Base-by-base conservation (phyloP, 345 rosid genomes). In the Salix dunnii region DNA sequence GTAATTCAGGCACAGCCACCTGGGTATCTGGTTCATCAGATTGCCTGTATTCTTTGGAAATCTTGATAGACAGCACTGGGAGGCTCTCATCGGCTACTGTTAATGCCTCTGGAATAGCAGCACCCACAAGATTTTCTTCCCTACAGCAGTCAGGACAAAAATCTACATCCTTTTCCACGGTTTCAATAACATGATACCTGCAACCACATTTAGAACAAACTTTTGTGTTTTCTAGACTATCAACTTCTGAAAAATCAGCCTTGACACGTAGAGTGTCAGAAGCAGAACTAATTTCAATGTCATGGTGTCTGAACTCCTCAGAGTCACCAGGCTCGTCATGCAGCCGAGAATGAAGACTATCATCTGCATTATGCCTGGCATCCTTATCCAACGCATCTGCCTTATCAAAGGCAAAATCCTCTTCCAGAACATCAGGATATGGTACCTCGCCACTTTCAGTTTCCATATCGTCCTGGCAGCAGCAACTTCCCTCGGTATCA, bases 81-180 rank as follows among this genome's bases (percentile, higher is more conserved):
- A 81, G 73, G 66, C 73, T 79, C 76, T 84, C 87, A 40, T 73
- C 76, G 65, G 78, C 76, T 51, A 77, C 79, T 77, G 53, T 55
- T 66, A 62, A 55, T 70, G 79, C 76, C 79, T 81, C 90, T 53
- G 76, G 67, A 73, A 75, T 71, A 78, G 53, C 66, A 69, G 73
- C 77, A 75, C 79, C 74, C 48, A 48, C 82, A 38, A 86, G 68
- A 77, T 68, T 76, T 67, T 80, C 83, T 81, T 85, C 85, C 84
- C 78, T 82, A 73, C 83, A 76, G 89, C 99, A 96, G 76, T 91
- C 90, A 46, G 83, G 82, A 86, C 99, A 96, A 73, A 92, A 88
- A 77, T 82, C 70, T 74, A 74, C 72, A 58, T 89, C 90, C 72
- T 51, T 77, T 77, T 85, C 87, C 73, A 74, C 68, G 64, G 68